Evolutionary conservation across 306 rosid species (phyloP), one percentile per base, ranked within the genome.

Genomic region (Trichosanthes truncata): DNA sequence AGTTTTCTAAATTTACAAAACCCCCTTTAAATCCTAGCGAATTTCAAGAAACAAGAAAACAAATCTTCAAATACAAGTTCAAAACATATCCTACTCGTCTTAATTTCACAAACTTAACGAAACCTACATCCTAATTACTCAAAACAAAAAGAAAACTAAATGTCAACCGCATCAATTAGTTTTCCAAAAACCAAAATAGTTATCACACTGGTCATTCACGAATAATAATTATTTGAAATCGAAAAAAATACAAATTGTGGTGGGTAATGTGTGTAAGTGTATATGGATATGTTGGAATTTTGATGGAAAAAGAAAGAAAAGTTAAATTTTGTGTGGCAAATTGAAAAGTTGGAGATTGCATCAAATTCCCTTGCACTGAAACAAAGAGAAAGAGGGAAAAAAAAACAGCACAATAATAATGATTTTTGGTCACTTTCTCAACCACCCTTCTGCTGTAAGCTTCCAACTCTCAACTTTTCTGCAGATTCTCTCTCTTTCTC

Each of bases 401-500:
- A 11, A 4, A 11, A 40, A n/a, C n/a, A n/a, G n/a, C n/a, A n/a
- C n/a, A 67, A 38, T 36, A 18, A 40, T 67, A 10, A 43, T 69
- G 55, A n/a, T 23, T 82, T 92, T 89, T 84, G 84, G 94, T 92
- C 86, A 87, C 97, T 92, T 94, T 92, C 94, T 43, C 80, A 81
- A 53, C 31, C 78, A 89, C 83, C 87, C 97, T 90, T 95, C 83
- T 46, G 3, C 36, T 79, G 84, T 87, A 95, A 92, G 91, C 63
- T 87, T 92, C 97, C 97, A 92, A 89, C 87, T 79, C 93, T 79
- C 45, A 49, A 89, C 97, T 95, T 95, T 94, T 91, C 84, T 84
- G 77, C 83, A 78, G 85, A 91, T 90, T 90, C 96, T 78, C 82
- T 74, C 85, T 73, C 71, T 82, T 29, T 82, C 53, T 77, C 67